Base-by-base conservation (phyloP, 345 rosid genomes). In the Theobroma cacao region DNA sequence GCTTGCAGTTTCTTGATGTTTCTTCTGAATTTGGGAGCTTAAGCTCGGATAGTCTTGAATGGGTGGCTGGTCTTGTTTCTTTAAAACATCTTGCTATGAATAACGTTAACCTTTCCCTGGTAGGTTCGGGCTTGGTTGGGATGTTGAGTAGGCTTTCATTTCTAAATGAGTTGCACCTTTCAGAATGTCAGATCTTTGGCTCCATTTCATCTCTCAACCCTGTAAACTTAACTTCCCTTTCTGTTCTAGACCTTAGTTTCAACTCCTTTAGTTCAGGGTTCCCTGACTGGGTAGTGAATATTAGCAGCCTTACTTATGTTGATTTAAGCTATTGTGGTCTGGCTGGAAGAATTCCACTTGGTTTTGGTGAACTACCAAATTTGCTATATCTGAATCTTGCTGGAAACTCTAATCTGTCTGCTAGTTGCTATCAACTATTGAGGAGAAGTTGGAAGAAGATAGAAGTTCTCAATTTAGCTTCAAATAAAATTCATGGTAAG, bases 341-440 rank as follows among this genome's bases (percentile, higher is more conserved):
- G 22, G 73, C 53, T 73, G 86, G 90, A 55, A 83, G 89, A 61
- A 80, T 86, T 78, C 88, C 87, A 12, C 80, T 82, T 8, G 87
- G 84, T 63, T 60, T 86, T 17, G 72, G 83, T 15, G 84, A 86
- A 47, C 75, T 86, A 7, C 86, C 84, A 7, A 73, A 59, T 56
- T 76, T 85, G 70, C 69, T 63, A 69, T 68, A 71, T 71, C 77
- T 88, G 31, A 85, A 30, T 79, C 81, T 87, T 66, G 75, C 80
- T 8, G 67, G 43, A 56, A 86, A 83, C 71, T 18, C 20, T 3
- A 82, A 85, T 75, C 89, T 88, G 59, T 83, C 86, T 2, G 85
- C 80, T 7, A 83, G 81, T 78, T 83, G 88, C 80, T 77, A 55
- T 68, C 88, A 80, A 22, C 63, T 85, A 64, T 79, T 86, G 18